Base-by-base conservation (phyloP, 306 rosid species). In the Trifolium pratense region DNA sequence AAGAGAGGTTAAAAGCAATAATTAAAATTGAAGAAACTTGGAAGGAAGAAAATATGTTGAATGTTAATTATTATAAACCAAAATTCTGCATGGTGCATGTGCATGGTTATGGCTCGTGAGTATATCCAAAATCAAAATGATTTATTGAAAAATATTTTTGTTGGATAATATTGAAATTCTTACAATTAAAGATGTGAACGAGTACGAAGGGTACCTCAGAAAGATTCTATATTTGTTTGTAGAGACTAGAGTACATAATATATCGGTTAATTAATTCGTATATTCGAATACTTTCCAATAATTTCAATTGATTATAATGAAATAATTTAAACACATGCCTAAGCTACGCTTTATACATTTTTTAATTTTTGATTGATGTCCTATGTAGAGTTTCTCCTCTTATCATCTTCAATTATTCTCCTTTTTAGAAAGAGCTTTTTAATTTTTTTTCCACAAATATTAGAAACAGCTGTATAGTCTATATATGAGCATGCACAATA, bases 191-290 rank as follows among this genome's bases (percentile, higher is more conserved):
- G 62, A 5, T 34, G 57, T 37, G 78, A 65, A 81, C 71, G 61
- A 76, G 78, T 71, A 81, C 71, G 61, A 76, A 34, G 62, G 51
- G 56, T 71, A 71, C 26, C 55, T 46, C 20, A 20, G 7, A 21
- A 26, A 61, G 75, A 70, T 75, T 34, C 70, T 59, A 69, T 16
- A 12, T 31, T 64, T 75, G 34, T 42, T 61, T 61, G 52, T 11
- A 21, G 25, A 21, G 25, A 1, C 2, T 46, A 29, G 68, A 45
- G 56, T 70, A 46, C 53, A 70, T 51, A 13, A 17, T 59, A 29
- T 31, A 59, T 21, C 13, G 11, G 8, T 6, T 8, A 60, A 14
- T 21, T 31, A 62, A 61, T 60, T 68, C 9, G 25, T 26, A 48
- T 36, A 36, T 66, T 48, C 52, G 8, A 48, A 14, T 74, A 48